Evolutionary conservation across 257 asterid species (phyloP), one percentile per base, ranked within the genome.

Genomic region (Ehretia macrophylla): DNA sequence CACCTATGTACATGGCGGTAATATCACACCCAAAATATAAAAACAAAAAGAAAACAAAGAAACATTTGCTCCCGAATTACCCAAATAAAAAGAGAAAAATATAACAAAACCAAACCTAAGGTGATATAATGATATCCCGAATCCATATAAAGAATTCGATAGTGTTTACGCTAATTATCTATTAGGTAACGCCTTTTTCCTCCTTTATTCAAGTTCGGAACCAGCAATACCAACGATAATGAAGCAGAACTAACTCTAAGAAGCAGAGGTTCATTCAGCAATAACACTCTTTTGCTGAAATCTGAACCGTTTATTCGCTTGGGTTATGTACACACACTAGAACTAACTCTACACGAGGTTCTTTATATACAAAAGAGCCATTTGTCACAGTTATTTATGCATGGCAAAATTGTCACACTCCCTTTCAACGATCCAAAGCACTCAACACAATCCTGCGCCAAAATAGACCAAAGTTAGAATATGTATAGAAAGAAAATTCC

Each of bases 371-470:
- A 67, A n/a, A 42, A 32, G 35, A 10, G 17, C 16, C 11, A 4
- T 12, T 11, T 14, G 10, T 14, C 23, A 23, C 27, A 1, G 39
- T 52, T 1, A 23, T 20, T 54, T 55, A 58, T 32, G 10, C 23
- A 44, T 44, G 42, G 27, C 68, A 67, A 70, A 66, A 58, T 53
- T 60, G 59, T 54, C 45, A 38, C 45, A 38, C 61, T 59, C 68
- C 62, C 60, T 66, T 68, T 75, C 77, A 77, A 60, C 81, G 90
- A 71, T 87, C 95, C 88, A 81, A 58, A 72, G 86, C 84, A 60
- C 77, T 80, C 17, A 79, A 49, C 18, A 87, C 67, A 42, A 87
- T 72, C 95, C 90, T 84, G 87, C 64, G 68, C 54, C 9, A 64
- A 38, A 66, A 27, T n/a, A n/a, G n/a, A n/a, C n/a, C n/a, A n/a